Conservation (phyloP, 177 flowering plant genomes). For the Tripterygium wilfordii region DNA sequence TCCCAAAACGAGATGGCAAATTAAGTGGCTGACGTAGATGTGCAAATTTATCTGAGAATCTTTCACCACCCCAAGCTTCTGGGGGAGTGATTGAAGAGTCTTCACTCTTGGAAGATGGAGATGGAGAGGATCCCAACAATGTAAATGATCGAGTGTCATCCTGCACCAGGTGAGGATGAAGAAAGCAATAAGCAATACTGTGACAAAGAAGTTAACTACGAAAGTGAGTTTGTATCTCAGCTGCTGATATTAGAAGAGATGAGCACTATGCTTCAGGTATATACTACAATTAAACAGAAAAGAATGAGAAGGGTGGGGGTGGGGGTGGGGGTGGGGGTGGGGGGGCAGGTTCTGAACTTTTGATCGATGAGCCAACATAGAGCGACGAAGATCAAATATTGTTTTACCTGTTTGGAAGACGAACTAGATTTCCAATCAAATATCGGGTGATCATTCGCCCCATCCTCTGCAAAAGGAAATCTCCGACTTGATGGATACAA, state of each 20-base stretch:
- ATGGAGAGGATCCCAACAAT: conserved; percentile 38
- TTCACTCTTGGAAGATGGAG: conserved; percentile 48
- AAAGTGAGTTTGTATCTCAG: too few relatives aligned
- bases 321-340: too few relatives aligned
- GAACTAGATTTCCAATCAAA: conserved; percentile 77
- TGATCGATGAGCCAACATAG: too few relatives aligned
- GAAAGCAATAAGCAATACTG: not conserved
- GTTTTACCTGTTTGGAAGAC: conserved; percentile 58
- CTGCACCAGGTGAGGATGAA: conserved; percentile 31
- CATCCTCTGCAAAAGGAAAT: conserved; percentile 56
- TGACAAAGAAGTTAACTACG: not conserved
- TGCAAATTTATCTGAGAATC: conserved; percentile 47
- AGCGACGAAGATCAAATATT: conserved; percentile 1
- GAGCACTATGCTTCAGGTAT: too few relatives aligned
- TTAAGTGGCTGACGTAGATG: conserved; percentile 42
- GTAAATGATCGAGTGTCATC: conserved; percentile 53
- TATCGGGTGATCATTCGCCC: conserved; percentile 48
- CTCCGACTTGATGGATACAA: conserved; percentile 59
- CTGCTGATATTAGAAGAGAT: too few relatives aligned
- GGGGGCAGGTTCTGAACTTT: too few relatives aligned
- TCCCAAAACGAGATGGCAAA: conserved; percentile 57
- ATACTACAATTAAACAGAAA: too few relatives aligned
- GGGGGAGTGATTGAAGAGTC: conserved; percentile 73
- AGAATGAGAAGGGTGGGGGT: too few relatives aligned
- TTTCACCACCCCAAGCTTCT: conserved; percentile 97